These are phyloP conservation scores for Arctium lappa DNA, from an alignment of 129 eudicot species.

Conservation along the genomic window DNA sequence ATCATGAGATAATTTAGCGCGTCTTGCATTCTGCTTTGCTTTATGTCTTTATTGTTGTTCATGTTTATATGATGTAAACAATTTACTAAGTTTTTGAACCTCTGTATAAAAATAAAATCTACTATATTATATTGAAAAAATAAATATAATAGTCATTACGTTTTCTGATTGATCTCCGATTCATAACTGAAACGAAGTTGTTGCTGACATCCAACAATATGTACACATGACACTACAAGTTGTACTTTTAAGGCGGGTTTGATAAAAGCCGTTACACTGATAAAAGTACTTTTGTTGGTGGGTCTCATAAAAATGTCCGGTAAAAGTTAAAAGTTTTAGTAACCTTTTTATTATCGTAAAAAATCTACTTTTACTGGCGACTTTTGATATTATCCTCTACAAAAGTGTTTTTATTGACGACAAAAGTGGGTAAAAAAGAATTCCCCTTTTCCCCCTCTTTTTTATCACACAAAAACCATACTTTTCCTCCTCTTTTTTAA, in stretches of 20 bases:
- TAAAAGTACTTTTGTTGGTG: no score
- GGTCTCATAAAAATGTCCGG: no score
- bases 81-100: background rate
- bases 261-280: no score
- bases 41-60: conserved; percentile 5
- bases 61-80: conserved; percentile 11
- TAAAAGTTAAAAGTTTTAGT: no score
- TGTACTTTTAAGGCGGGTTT: background rate
- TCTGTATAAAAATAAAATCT: background rate
- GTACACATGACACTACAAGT: background rate
- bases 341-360: no score
- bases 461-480: no score
- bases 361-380: no score
- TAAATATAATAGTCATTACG: background rate
- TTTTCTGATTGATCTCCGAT: background rate
- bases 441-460: no score
- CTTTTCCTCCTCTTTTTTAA: no score
- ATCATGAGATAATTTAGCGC: conserved; percentile 20
- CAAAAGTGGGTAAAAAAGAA: no score
- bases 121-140: background rate
- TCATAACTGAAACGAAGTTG: background rate
- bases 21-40: conserved; percentile 5
- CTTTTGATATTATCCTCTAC: no score
- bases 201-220: background rate
- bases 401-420: no score